These are phyloP conservation scores for Scheffersomyces coipomensis DNA, from an alignment of 805 yeast genomes.

Conservation along the genomic window DNA sequence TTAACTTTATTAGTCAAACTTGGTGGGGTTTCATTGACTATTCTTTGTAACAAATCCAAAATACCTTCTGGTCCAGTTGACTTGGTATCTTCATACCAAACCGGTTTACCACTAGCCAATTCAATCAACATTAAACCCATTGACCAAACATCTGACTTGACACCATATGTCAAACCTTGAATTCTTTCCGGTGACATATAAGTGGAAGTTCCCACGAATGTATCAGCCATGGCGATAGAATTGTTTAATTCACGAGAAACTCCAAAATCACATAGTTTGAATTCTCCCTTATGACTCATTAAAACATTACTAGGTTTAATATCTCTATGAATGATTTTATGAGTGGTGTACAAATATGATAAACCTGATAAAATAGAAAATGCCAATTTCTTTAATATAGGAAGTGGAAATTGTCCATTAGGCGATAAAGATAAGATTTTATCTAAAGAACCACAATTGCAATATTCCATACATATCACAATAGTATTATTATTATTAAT, in stretches of 20 bases:
- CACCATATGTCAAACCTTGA: constrained; percentile 89
- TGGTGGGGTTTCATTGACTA: constrained; percentile 93
- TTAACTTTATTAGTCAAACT: constrained; percentile 42
- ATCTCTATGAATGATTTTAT: constrained; percentile 91
- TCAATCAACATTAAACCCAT: constrained; percentile 88
- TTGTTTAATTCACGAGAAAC: constrained; percentile 89
- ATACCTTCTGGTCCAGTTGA: constrained; percentile 70
- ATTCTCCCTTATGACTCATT: constrained; percentile 80
- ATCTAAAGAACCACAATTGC: constrained; percentile 93
- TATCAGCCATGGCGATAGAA: constrained; percentile 83
- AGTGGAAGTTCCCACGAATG: constrained; percentile 96
- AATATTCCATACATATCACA: constrained; percentile 91
- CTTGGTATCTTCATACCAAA: constrained; percentile 56
- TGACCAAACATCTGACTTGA: constrained; percentile 98
- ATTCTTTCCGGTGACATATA: constrained; percentile 97
- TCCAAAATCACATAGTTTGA: constrained; percentile 95
- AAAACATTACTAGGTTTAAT: constrained; percentile 94
- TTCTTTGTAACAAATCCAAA: constrained; percentile 83
- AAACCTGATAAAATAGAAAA: constrained; percentile 78
- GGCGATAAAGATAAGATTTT: constrained; percentile 59
- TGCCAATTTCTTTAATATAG: constrained; percentile 70
- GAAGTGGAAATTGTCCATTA: constrained; percentile 47
- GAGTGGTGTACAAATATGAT: constrained; percentile 75
- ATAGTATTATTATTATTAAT: constrained; percentile 65
- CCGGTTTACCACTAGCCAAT: constrained; percentile 79